phyloP scores from a whole-genome alignment of 495 filamentous ascomycete genomes.

The Neurospora tetrasperma region DNA sequence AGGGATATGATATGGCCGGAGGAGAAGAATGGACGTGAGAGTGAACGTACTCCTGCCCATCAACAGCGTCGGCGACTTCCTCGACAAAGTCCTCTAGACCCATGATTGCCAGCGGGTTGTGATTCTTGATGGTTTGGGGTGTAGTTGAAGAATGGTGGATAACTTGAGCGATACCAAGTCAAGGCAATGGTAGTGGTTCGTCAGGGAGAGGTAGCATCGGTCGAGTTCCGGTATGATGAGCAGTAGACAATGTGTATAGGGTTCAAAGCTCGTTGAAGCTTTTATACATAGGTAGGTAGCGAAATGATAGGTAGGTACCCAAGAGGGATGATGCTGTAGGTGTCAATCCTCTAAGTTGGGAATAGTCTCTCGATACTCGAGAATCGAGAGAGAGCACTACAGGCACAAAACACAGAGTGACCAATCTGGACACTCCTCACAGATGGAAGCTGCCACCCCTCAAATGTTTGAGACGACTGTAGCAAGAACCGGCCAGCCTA shows the following conservation, averaged over 20 bases:
- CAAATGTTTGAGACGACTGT: no score
- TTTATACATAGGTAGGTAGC: neutral
- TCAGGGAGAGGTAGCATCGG: neutral
- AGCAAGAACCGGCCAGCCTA: no score
- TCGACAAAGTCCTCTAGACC: conserved; percentile 12
- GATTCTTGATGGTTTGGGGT: neutral
- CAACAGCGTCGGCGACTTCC: conserved; percentile 18
- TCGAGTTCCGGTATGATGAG: neutral
- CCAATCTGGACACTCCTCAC: neutral
- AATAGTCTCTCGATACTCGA: neutral
- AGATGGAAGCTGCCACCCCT: no score
- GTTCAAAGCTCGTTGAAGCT: neutral
- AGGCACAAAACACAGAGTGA: neutral
- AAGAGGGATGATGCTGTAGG: neutral
- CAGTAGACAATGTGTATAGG: neutral
- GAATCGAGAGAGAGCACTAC: neutral
- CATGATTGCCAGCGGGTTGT: neutral
- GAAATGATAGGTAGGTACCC: neutral
- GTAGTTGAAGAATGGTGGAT: neutral
- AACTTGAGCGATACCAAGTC: neutral
- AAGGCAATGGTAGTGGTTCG: neutral
- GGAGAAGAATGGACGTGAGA: no score
- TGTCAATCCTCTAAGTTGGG: neutral
- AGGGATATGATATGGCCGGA: neutral
- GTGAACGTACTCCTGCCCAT: conserved; percentile 15